Conservation (phyloP, 2,329 filamentous ascomycete genomes). For the Calycina herbarum region DNA sequence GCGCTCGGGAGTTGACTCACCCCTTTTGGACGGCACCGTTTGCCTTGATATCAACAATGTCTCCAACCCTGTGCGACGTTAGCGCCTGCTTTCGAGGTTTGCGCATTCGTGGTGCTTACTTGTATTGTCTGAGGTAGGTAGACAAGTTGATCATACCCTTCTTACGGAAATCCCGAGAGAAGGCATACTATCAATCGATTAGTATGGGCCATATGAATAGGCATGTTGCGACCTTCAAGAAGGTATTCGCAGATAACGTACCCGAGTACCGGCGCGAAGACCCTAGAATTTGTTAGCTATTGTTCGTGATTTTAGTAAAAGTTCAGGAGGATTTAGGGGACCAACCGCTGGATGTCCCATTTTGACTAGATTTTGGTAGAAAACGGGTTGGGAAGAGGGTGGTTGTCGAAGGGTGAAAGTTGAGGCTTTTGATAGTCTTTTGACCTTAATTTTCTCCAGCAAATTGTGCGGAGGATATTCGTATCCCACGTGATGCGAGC, state of each 20-base stretch:
- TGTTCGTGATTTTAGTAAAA: not conserved
- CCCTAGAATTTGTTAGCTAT: constrained; percentile 42
- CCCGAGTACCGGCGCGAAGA: constrained; percentile 83
- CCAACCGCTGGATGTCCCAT: constrained; percentile 62
- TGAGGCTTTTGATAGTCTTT: constrained; percentile 4
- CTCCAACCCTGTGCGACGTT: constrained; percentile 69
- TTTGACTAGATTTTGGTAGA: constrained; percentile 37
- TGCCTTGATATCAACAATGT: constrained; percentile 98
- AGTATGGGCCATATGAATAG: constrained; percentile 8
- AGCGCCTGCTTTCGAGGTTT: not conserved
- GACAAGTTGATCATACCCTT: constrained; percentile 91
- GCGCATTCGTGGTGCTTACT: constrained; percentile 51
- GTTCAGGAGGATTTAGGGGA: not conserved
- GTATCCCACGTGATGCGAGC: not conserved
- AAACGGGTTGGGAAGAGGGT: constrained; percentile 25
- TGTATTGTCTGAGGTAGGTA: constrained; percentile 94
- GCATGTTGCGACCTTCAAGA: not conserved
- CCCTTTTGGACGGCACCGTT: constrained; percentile 99
- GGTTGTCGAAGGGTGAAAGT: constrained; percentile 12
- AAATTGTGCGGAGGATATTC: constrained; percentile 4
- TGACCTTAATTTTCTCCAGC: not conserved
- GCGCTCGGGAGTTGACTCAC: constrained; percentile 53
- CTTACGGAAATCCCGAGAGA: constrained; percentile 91
- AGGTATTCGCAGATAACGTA: constrained; percentile 48
- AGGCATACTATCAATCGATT: constrained; percentile 67